Evolutionary conservation across 192 early-diverging fungal genomes (phyloP).

Genomic region (Chytriomyces sp.): DNA sequence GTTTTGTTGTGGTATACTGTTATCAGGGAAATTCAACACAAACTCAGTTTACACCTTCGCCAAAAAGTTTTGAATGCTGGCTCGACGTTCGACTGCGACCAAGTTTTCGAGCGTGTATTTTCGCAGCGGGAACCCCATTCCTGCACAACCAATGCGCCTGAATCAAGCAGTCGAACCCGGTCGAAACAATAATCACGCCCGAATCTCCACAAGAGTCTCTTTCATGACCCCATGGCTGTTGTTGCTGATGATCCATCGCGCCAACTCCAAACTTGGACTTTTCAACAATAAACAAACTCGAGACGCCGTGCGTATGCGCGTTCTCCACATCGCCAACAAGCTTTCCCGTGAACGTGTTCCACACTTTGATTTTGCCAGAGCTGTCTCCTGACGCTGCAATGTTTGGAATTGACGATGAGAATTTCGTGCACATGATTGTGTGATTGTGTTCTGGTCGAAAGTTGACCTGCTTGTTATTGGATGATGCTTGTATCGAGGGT

Average conservation of each 20-base stretch:
- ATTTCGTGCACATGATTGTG: conserved; percentile 16
- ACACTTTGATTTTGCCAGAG: conserved; percentile 37
- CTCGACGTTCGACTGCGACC: too few species aligned
- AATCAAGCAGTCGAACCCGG: conserved; percentile 33
- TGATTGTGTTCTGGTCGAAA: conserved; percentile 21
- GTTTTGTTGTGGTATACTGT: too few species aligned
- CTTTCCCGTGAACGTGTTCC: conserved; percentile 49
- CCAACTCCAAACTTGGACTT: background rate
- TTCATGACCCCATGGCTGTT: background rate
- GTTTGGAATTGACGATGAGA: conserved; percentile 12
- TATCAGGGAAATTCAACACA: too few species aligned
- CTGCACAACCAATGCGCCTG: conserved; percentile 22
- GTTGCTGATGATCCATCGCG: background rate
- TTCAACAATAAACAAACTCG: conserved; percentile 35
- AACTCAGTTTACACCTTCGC: too few species aligned
- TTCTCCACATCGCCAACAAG: conserved; percentile 21
- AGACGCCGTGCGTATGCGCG: conserved; percentile 47
- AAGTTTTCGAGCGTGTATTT: background rate
- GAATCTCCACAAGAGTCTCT: background rate
- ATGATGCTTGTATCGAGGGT: background rate
- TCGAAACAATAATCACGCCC: conserved; percentile 18
- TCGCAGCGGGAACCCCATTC: background rate
- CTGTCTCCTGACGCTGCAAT: conserved; percentile 44
- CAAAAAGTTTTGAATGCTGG: too few species aligned
- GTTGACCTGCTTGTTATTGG: background rate